Base-by-base conservation (phyloP, 176 grass and related monocot species). In the Leersia perrieri region DNA sequence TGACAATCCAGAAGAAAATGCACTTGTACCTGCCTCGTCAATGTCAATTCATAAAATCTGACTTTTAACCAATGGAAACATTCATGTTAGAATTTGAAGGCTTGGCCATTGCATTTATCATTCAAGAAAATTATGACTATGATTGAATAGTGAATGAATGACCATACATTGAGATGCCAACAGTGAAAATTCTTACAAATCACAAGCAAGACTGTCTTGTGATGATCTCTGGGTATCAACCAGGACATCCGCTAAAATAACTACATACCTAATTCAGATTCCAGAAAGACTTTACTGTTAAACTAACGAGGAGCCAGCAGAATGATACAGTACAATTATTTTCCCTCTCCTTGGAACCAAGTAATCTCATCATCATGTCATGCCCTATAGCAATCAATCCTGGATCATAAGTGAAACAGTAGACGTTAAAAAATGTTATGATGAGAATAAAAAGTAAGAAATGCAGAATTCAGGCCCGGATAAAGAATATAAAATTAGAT, bases 331-430 rank as follows among this genome's bases (percentile, higher is more conserved):
- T 5, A 27, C 70, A 63, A 22, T 11, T 11, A 64, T 39, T 66
- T 80, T 1, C 26, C 44, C 44, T 33, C 61, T 73, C 45, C 40
- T 44, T n/a, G 22, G 7, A 57, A 36, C 31, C 31, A 78, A 38
- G 29, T 57, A 77, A 31, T 66, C 22, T 61, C n/a, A 26, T 11
- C n/a, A 42, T 25, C 34, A 42, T 20, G 58, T 5, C 77, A 71
- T 71, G 33, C 30, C 23, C 44, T 27, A 53, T 16, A 65, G 65
- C 29, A 71, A 74, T 86, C 85, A 87, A 80, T 80, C 89, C 89
- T 87, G 84, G 66, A 66, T 26, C 47, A 64, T 7, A 80, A 45
- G 22, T 13, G 39, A 38, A 33, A 39, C 33, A 80, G 22, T 2
- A 16, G 3, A 66, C 63, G 23, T 82, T 72, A 85, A 68, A 83